These are phyloP conservation scores for Monosporozyma unispora DNA, from an alignment of 805 yeast genomes.

Conservation along the genomic window DNA sequence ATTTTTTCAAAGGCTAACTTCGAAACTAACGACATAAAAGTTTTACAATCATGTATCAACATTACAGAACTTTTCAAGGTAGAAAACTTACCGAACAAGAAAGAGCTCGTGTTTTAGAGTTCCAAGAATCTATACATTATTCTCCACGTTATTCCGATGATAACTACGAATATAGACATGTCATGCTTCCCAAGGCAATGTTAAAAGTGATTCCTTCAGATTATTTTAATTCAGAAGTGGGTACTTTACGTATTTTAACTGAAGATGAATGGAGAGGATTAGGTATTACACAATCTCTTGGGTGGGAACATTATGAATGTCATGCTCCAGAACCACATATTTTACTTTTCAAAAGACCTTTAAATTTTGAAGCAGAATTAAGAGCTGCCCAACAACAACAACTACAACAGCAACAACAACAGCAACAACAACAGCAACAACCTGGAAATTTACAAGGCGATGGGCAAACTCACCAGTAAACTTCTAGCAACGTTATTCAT, in stretches of 20 bases:
- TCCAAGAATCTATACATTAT: constrained; percentile 89
- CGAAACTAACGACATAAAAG: no score
- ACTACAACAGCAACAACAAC: constrained; percentile 17
- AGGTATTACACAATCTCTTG: constrained; percentile 93
- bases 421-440: constrained; percentile 6
- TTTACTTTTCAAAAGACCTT: constrained; percentile 69
- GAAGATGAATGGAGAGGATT: constrained; percentile 99
- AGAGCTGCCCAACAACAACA: constrained; percentile 25
- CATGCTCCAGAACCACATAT: constrained; percentile 99
- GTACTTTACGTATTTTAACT: constrained; percentile 77
- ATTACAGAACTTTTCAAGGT: constrained; percentile 30
- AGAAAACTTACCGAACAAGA: constrained; percentile 78
- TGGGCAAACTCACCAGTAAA: neutral
- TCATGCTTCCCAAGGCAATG: constrained; percentile 93
- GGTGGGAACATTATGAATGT: constrained; percentile 97
- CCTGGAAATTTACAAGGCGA: neutral
- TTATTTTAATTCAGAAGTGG: constrained; percentile 87
- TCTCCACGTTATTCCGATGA: constrained; percentile 90
- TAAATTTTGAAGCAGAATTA: constrained; percentile 40
- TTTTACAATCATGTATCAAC: constrained; percentile 27
- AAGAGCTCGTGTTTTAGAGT: constrained; percentile 77
- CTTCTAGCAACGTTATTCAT: constrained; percentile 2
- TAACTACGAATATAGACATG: constrained; percentile 88
- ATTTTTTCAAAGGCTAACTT: no score
- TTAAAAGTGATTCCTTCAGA: constrained; percentile 88